Conservation (phyloP, 2,329 filamentous ascomycete genomes). For the Phialophora verrucosa region DNA sequence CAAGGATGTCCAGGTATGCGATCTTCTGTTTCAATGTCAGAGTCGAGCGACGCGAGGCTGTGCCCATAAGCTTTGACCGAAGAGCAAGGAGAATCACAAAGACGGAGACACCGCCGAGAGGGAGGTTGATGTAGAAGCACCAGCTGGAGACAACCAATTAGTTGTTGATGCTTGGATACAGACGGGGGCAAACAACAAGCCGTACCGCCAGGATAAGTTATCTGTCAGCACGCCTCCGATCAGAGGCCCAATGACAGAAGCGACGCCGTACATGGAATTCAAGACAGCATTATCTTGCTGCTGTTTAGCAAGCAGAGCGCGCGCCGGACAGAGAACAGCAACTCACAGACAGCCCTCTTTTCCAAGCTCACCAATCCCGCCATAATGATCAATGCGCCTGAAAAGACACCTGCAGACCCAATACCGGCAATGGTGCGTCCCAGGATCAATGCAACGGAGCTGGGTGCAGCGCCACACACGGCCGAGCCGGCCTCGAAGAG, state of each 20-base stretch:
- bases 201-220: conserved; percentile 38
- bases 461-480: conserved; percentile 48
- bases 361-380: conserved; percentile 38
- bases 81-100: conserved; percentile 32
- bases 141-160: conserved; percentile 25
- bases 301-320: not conserved
- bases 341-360: conserved; percentile 38
- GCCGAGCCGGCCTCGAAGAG: conserved; percentile 52
- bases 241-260: conserved; percentile 48
- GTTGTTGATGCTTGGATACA: not conserved
- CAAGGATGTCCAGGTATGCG: conserved; percentile 43
- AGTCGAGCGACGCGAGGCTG: conserved; percentile 36
- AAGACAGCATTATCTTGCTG: not conserved
- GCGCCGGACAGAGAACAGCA: conserved; percentile 16
- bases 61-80: not conserved
- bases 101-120: conserved; percentile 46
- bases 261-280: conserved; percentile 43
- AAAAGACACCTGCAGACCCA: conserved; percentile 48
- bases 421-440: conserved; percentile 51
- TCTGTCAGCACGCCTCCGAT: conserved; percentile 52
- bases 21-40: conserved; percentile 16
- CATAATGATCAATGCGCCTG: conserved; percentile 45
- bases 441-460: conserved; percentile 48
- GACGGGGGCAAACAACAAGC: too few relatives aligned
- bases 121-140: conserved; percentile 40